These are phyloP conservation scores for Ogataea saltuana DNA, from an alignment of 805 yeast genomes.

Conservation along the genomic window DNA sequence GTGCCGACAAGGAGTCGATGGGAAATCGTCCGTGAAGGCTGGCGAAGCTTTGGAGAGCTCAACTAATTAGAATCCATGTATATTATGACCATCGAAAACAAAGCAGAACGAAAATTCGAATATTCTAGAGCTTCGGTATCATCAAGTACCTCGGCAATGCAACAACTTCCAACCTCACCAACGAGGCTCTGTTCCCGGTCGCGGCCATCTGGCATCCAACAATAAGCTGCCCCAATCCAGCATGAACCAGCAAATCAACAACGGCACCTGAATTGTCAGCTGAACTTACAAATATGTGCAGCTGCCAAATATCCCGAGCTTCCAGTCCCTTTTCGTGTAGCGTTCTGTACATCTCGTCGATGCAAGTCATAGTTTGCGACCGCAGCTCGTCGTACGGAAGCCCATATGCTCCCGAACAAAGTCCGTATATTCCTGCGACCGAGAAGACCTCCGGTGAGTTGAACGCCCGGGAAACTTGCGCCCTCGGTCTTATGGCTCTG, in stretches of 20 bases:
- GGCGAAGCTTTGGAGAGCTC: constrained; percentile 58
- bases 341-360: constrained; percentile 6
- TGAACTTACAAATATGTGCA: constrained; percentile 5
- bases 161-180: constrained; percentile 16
- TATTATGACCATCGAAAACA: too few relatives aligned
- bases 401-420: neutral
- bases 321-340: constrained; percentile 5
- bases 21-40: constrained; percentile 67
- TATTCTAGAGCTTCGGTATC: neutral
- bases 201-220: constrained; percentile 35
- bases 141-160: constrained; percentile 1
- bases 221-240: constrained; percentile 15
- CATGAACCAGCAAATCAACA: constrained; percentile 9
- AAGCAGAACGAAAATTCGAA: too few relatives aligned
- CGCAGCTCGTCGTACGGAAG: neutral
- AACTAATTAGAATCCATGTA: constrained; percentile 17
- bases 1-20: constrained; percentile 34
- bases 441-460: constrained; percentile 4
- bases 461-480: neutral
- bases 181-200: constrained; percentile 43
- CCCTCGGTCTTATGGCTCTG: neutral
- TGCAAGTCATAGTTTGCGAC: constrained; percentile 5
- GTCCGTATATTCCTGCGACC: constrained; percentile 5
- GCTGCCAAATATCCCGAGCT: constrained; percentile 5
- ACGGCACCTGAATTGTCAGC: constrained; percentile 12